phyloP scores from a whole-genome alignment of 441 rosid species.

The Populus hybrid region DNA sequence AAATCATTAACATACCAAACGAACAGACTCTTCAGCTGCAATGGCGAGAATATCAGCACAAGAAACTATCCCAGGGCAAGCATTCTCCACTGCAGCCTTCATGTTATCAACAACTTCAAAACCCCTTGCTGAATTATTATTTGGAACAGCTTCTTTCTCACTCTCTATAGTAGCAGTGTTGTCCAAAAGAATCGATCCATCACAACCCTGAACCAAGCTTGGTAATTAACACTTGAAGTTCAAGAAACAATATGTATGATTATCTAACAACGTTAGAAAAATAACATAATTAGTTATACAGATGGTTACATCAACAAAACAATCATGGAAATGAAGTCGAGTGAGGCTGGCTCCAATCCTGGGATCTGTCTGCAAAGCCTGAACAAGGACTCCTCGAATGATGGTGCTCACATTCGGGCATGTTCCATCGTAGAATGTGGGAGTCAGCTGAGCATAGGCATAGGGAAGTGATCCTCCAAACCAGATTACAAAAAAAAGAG shows the following conservation, averaged over 20 bases:
- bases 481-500: conserved; percentile 1
- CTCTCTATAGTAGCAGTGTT: conserved; percentile 38
- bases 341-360: conserved; percentile 57
- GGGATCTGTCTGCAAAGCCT: conserved; percentile 38
- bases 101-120: conserved; percentile 64
- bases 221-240: background rate
- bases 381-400: conserved; percentile 29
- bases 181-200: conserved; percentile 62
- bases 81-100: conserved; percentile 50
- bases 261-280: background rate
- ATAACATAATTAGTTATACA: background rate
- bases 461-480: conserved; percentile 21
- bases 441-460: conserved; percentile 38
- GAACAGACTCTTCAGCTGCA: conserved; percentile 64
- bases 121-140: conserved; percentile 49
- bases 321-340: conserved; percentile 37
- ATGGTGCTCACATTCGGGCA: conserved; percentile 45
- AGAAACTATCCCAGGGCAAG: conserved; percentile 64
- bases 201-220: conserved; percentile 38
- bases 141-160: conserved; percentile 43
- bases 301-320: conserved; percentile 57
- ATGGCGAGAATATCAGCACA: conserved; percentile 76
- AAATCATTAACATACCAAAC: conserved; percentile 32
- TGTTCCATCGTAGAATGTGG: conserved; percentile 43
- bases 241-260: background rate